Conservation (phyloP, 83 land plant species). For the Picea abies region DNA sequence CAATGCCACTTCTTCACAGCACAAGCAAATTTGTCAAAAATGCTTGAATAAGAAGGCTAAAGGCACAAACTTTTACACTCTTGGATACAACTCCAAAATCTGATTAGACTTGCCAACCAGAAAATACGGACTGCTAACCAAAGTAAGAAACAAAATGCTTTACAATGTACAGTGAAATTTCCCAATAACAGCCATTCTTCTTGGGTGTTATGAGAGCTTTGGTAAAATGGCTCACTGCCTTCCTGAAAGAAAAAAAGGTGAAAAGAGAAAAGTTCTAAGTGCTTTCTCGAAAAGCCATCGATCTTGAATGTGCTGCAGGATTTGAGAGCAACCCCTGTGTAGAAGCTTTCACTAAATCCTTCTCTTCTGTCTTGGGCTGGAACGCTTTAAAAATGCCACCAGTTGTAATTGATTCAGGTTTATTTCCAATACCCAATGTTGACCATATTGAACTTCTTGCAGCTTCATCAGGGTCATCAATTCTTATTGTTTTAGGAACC, state of each 20-base stretch:
- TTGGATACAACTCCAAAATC: neutral
- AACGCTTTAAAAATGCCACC: conserved; percentile 40
- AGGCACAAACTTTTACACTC: neutral
- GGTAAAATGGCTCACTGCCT: neutral
- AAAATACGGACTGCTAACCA: neutral
- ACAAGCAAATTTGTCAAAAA: neutral
- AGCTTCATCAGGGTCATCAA: conserved; percentile 72
- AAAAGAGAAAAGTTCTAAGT: neutral
- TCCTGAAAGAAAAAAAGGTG: neutral
- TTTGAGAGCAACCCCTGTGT: conserved; percentile 31
- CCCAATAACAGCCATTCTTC: neutral
- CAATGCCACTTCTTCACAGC: neutral
- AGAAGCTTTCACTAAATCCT: too few relatives aligned
- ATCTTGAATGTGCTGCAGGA: too few relatives aligned
- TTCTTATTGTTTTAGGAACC: conserved; percentile 72
- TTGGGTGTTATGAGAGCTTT: neutral
- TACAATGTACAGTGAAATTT: too few relatives aligned
- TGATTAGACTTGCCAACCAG: neutral
- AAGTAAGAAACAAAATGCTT: neutral
- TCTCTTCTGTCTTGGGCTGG: conserved; percentile 29
- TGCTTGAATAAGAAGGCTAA: neutral
- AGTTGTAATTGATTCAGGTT: conserved; percentile 13
- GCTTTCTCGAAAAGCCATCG: too few relatives aligned
- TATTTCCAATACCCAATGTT: conserved; percentile 52
- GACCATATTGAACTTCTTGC: conserved; percentile 76